phyloP scores from a whole-genome alignment of 2,329 filamentous ascomycete species.

The Falciphora oryzae region DNA sequence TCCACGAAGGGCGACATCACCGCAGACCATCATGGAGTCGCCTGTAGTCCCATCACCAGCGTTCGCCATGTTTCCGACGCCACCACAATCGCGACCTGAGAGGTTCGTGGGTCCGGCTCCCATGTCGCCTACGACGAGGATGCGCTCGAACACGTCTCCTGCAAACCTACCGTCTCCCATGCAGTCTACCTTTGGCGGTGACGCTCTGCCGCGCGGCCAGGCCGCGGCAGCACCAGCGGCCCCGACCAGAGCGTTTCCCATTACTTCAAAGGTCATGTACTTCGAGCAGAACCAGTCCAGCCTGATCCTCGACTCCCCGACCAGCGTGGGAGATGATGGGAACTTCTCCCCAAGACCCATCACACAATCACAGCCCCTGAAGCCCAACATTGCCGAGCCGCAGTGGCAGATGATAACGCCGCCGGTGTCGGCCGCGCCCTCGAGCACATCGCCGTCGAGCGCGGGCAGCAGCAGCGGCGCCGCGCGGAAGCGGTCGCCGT shows the following conservation, averaged over 20 bases:
- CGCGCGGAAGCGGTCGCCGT: slow-evolving; percentile 15
- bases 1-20: slow-evolving; percentile 43
- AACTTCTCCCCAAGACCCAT: slow-evolving; percentile 8
- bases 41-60: slow-evolving; percentile 30
- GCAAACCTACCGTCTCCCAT: slow-evolving; percentile 39
- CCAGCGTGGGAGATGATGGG: slow-evolving; percentile 13
- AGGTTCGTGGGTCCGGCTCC: slow-evolving; percentile 13
- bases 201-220: not conserved
- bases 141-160: slow-evolving; percentile 51
- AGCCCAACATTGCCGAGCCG: slow-evolving; percentile 34
- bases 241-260: slow-evolving; percentile 3
- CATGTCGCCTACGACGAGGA: slow-evolving; percentile 27
- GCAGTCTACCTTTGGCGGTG: not conserved
- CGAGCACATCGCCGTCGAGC: slow-evolving; percentile 21
- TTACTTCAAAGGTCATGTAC: slow-evolving; percentile 14
- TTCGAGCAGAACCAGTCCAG: slow-evolving; percentile 31
- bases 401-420: slow-evolving; percentile 43
- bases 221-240: not conserved
- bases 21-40: slow-evolving; percentile 29
- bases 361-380: slow-evolving; percentile 22
- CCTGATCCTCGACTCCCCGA: slow-evolving; percentile 37
- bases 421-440: slow-evolving; percentile 28
- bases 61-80: slow-evolving; percentile 39
- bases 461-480: slow-evolving; percentile 8
- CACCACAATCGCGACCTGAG: slow-evolving; percentile 18